Evolutionary conservation across 345 rosid species (phyloP).

Genomic region (Populus ilicifolia): DNA sequence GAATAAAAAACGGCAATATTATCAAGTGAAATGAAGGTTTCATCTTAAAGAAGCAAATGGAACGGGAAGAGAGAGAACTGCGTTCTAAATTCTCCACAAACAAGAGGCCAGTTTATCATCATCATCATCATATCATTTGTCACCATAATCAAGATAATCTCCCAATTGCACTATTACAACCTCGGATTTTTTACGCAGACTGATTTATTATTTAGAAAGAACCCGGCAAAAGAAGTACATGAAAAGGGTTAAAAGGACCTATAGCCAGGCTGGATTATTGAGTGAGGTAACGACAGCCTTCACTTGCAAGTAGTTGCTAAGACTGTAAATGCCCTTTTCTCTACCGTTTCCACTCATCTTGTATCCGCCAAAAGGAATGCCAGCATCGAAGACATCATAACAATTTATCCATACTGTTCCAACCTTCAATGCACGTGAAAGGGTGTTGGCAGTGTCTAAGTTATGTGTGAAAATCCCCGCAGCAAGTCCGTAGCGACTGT

Average conservation of each 20-base stretch:
- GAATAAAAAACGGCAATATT: too few species aligned
- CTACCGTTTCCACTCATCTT: constrained; percentile 93
- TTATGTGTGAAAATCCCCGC: constrained; percentile 80
- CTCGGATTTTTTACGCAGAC: not conserved
- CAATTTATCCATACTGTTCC: constrained; percentile 88
- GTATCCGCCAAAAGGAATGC: constrained; percentile 89
- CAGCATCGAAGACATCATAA: constrained; percentile 69
- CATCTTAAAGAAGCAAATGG: not conserved
- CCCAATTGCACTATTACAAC: not conserved
- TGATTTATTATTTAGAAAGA: not conserved
- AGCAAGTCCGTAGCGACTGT: constrained; percentile 60
- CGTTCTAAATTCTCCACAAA: not conserved
- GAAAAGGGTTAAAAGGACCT: not conserved
- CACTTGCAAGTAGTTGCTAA: constrained; percentile 75
- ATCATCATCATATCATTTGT: not conserved
- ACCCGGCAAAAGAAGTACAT: too few species aligned
- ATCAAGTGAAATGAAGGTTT: not conserved
- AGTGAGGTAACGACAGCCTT: constrained; percentile 86
- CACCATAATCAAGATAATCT: not conserved
- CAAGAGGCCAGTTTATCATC: not conserved
- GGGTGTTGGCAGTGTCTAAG: constrained; percentile 68
- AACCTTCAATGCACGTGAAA: constrained; percentile 60
- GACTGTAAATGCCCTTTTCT: constrained; percentile 83
- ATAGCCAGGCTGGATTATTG: constrained; percentile 87
- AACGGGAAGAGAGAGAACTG: not conserved